Conservation (phyloP, 495 filamentous ascomycete genomes). For the Lasiosphaeriaceae sp. region DNA sequence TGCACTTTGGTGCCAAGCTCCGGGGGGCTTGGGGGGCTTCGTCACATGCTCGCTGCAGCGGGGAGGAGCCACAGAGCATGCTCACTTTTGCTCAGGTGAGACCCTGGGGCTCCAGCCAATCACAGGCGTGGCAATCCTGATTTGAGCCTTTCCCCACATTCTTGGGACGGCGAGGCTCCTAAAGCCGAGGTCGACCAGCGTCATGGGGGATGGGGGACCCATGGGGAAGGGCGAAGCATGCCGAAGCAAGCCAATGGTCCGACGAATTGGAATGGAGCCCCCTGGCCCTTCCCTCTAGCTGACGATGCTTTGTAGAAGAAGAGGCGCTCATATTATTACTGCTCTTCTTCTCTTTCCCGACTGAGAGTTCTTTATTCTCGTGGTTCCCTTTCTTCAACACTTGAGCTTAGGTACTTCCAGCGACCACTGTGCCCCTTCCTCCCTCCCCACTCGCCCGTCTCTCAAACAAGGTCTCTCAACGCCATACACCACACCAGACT, state of each 20-base stretch:
- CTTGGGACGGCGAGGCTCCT: not conserved
- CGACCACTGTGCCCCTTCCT: not conserved
- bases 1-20: too few species aligned
- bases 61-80: not conserved
- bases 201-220: not conserved
- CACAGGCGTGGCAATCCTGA: conserved; percentile 11
- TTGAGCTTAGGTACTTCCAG: not conserved
- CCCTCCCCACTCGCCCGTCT: not conserved
- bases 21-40: not conserved
- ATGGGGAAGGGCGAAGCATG: not conserved
- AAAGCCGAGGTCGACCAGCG: conserved; percentile 18
- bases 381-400: too few species aligned
- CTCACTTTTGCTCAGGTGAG: too few species aligned
- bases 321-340: not conserved
- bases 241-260: conserved; percentile 6
- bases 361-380: too few species aligned
- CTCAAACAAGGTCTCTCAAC: too few species aligned
- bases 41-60: not conserved
- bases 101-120: conserved; percentile 13
- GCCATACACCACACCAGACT: conserved; percentile 11
- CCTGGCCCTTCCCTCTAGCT: conserved; percentile 3
- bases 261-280: not conserved
- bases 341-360: not conserved
- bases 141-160: conserved; percentile 15
- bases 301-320: not conserved